Evolutionary conservation across 768 basidiomycete genomes (phyloP).

Genomic region (Mycena filopes): DNA sequence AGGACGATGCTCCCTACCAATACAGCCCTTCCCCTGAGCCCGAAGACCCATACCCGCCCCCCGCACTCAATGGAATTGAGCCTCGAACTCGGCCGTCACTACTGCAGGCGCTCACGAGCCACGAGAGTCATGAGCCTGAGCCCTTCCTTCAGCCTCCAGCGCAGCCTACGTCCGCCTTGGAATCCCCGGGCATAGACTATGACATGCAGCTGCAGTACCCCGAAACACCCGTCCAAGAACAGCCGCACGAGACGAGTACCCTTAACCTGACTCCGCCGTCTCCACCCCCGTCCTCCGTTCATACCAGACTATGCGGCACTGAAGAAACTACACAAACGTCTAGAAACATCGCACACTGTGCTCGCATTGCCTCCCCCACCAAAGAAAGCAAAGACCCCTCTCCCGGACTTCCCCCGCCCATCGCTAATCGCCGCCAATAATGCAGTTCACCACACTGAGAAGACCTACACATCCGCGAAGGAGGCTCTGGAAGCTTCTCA

Average conservation of each 20-base stretch:
- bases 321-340: conserved; percentile 26
- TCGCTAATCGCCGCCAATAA: conserved; percentile 25
- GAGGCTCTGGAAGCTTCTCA: conserved; percentile 23
- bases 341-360: conserved; percentile 23
- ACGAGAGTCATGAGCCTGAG: neutral
- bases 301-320: conserved; percentile 25
- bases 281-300: conserved; percentile 20
- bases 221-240: neutral
- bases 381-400: conserved; percentile 8
- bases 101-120: conserved; percentile 23
- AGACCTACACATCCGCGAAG: conserved; percentile 6
- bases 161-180: neutral
- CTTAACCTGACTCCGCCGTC: neutral
- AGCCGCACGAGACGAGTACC: neutral
- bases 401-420: conserved; percentile 18
- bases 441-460: conserved; percentile 22
- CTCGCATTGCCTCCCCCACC: conserved; percentile 25
- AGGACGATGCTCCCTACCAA: conserved; percentile 41
- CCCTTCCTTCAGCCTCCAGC: neutral
- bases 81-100: conserved; percentile 26
- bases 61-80: neutral
- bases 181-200: conserved; percentile 6
- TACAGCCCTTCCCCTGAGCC: conserved; percentile 37
- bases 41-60: conserved; percentile 23
- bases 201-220: conserved; percentile 31